Base-by-base conservation (phyloP, 164 flowering plant species). In the Annona squamosa region DNA sequence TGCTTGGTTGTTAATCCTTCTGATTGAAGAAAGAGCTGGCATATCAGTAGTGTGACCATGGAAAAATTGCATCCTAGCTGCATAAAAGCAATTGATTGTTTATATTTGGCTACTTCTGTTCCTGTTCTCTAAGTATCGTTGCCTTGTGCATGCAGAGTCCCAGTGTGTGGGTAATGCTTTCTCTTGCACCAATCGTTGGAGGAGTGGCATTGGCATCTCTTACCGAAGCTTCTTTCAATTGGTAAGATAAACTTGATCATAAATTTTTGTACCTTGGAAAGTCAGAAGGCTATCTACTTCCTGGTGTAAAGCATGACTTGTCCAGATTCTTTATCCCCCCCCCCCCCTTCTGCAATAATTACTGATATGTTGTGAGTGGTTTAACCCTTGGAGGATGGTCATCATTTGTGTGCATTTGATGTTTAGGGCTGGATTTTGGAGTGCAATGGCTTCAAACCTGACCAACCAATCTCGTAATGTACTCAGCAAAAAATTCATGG, bases 401-500 rank as follows among this genome's bases (percentile, higher is more conserved):
- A 5, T 52, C 17, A 16, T 52, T 52, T 52, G 13, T 52, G 9
- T 42, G 42, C 16, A 12, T 44, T 46, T 72, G 37, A 75, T 69
- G 72, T 68, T 73, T 71, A 94, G 98, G 98, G 88, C 92, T 77
- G 98, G 98, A 4, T 95, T 95, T 81, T 91, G 87, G 97, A 94
- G 97, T 84, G 99, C 99, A 64, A 94, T 94, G 99, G 99, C 99
- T 77, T 94, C 99, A 63, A 95, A 95, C 74, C 74, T 95, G 80
- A 81, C 89, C 6, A 85, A 86, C 80, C 99, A 94, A 78, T 91
- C 99, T 41, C 92, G 99, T 72, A 94, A 94, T 78, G 97, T 94
- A 9, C 90, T 92, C 52, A 94, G 98, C 86, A 94, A 94, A 74
- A 94, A 89, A 77, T 80, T 94, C 77, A 90, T 94, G 98, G 82